phyloP scores from a whole-genome alignment of 768 basidiomycete species.

The Leccinum imitatum region DNA sequence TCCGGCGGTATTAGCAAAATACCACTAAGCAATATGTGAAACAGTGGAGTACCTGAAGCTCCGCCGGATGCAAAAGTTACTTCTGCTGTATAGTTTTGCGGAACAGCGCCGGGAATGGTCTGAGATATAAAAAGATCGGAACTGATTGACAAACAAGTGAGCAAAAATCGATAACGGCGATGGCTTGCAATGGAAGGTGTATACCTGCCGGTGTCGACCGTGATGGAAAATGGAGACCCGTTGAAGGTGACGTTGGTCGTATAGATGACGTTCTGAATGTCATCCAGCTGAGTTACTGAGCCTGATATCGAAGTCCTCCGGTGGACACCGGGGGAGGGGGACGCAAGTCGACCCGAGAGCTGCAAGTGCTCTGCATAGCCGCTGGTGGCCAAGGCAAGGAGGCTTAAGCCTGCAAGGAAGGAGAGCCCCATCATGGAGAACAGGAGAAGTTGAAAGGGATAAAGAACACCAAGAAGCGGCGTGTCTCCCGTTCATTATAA shows the following conservation, averaged over 20 bases:
- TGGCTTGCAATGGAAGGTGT: not conserved
- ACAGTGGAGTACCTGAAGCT: slow-evolving; percentile 41
- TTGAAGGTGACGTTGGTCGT: slow-evolving; percentile 41
- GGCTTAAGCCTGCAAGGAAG: slow-evolving; percentile 6
- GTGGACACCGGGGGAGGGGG: slow-evolving; percentile 11
- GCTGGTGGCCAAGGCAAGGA: slow-evolving; percentile 9
- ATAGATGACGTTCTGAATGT: slow-evolving; percentile 37
- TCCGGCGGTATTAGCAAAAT: not conserved
- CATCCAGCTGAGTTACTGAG: slow-evolving; percentile 25
- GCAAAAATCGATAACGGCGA: not conserved
- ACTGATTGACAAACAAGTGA: slow-evolving; percentile 34
- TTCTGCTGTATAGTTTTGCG: slow-evolving; percentile 37
- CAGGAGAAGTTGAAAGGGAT: not conserved
- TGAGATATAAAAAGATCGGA: slow-evolving; percentile 66
- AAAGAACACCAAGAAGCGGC: not conserved
- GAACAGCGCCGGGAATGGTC: slow-evolving; percentile 37
- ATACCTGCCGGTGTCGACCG: slow-evolving; percentile 49
- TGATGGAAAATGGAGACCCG: slow-evolving; percentile 31
- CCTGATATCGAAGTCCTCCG: slow-evolving; percentile 28
- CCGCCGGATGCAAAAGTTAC: slow-evolving; percentile 56
- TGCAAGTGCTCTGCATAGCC: slow-evolving; percentile 13
- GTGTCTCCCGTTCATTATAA: slow-evolving; percentile 2
- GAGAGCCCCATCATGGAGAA: slow-evolving; percentile 21
- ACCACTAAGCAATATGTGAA: not conserved
- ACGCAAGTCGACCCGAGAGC: slow-evolving; percentile 16